A percentile compares a stretch with the other conserved stretches of the same genome.
Evolutionary conservation across 805 yeast genomes (phyloP).

Genomic region (Ogataea pini): DNA sequence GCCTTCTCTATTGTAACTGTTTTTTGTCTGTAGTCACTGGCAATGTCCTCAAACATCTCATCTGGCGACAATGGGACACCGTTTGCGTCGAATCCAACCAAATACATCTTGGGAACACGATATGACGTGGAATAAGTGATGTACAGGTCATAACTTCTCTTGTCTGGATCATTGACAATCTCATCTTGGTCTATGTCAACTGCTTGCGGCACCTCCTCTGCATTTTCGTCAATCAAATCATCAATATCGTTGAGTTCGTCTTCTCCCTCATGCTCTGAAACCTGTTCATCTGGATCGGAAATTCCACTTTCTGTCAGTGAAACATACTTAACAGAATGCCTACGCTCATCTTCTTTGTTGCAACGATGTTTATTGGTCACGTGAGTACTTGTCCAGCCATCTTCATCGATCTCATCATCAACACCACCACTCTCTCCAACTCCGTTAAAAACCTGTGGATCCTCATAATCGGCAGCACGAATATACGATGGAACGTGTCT

Average conservation of each 20-base stretch:
- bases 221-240: slow-evolving; percentile 37
- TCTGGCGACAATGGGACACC: slow-evolving; percentile 86
- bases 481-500: slow-evolving; percentile 84
- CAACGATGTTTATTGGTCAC: slow-evolving; percentile 24
- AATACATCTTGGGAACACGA: slow-evolving; percentile 91
- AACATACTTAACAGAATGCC: slow-evolving; percentile 28
- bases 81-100: slow-evolving; percentile 80
- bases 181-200: slow-evolving; percentile 38
- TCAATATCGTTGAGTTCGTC: slow-evolving; percentile 46
- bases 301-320: slow-evolving; percentile 27
- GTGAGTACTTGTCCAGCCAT: slow-evolving; percentile 58
- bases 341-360: slow-evolving; percentile 26
- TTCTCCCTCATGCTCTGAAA: slow-evolving; percentile 15
- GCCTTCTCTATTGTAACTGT: slow-evolving; percentile 95
- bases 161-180: slow-evolving; percentile 40
- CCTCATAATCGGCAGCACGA: slow-evolving; percentile 61
- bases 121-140: slow-evolving; percentile 93
- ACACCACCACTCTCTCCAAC: slow-evolving; percentile 22
- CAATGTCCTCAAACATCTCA: slow-evolving; percentile 93
- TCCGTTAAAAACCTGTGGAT: slow-evolving; percentile 32
- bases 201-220: slow-evolving; percentile 36
- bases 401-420: slow-evolving; percentile 48
- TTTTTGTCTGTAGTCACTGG: slow-evolving; percentile 88
- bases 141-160: slow-evolving; percentile 82
- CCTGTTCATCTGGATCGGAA: slow-evolving; percentile 9